These are phyloP conservation scores for Chenopodium berlandieri DNA, from an alignment of 148 eudicot species.

Conservation along the genomic window DNA sequence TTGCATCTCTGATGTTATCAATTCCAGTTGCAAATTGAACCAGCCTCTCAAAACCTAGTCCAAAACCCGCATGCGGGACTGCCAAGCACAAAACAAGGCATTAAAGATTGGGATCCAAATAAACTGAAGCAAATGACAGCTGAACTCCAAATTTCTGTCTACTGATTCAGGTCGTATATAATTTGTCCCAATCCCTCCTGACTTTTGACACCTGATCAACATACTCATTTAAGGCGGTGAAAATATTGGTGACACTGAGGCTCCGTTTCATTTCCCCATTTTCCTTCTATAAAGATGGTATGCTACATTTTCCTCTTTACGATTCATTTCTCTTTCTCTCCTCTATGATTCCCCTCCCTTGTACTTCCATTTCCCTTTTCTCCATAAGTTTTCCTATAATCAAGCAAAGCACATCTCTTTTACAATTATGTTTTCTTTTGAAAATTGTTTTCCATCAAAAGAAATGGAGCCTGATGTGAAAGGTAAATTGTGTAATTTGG, in stretches of 20 bases:
- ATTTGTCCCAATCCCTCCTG: neutral
- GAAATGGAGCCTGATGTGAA: neutral
- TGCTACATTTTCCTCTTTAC: no score
- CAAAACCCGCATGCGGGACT: conserved; percentile 99
- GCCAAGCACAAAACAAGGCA: conserved; percentile 23
- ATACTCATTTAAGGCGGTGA: neutral
- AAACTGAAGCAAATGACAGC: neutral
- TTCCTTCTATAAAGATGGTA: no score
- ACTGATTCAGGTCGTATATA: neutral
- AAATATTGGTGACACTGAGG: neutral
- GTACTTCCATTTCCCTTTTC: no score
- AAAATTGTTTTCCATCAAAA: no score
- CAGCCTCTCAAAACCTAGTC: conserved; percentile 94
- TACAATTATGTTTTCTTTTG: no score
- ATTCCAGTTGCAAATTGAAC: conserved; percentile 97
- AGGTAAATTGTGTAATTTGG: neutral
- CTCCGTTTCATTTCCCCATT: no score
- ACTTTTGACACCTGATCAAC: neutral
- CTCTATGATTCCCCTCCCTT: no score
- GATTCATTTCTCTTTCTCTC: no score
- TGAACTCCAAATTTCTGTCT: neutral
- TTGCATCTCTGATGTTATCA: conserved; percentile 91
- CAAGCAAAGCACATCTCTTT: no score
- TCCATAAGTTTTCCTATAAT: no score
- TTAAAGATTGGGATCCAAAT: conserved; percentile 8